phyloP scores from a whole-genome alignment of 331 rosid species.

The Malus hybrid region DNA sequence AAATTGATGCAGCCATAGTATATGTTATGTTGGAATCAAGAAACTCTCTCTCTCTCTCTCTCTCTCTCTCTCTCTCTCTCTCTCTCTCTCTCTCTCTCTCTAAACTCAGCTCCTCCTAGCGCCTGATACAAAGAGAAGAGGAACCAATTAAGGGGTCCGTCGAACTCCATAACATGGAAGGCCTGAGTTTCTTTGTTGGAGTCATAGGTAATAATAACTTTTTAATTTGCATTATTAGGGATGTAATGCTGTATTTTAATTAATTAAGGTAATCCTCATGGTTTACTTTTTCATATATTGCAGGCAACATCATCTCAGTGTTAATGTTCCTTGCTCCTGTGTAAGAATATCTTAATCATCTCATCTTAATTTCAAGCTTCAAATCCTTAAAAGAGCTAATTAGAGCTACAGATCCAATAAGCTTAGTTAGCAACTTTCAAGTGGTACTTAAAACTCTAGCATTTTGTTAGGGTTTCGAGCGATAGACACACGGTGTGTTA shows the following conservation, averaged over 20 bases:
- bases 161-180: constrained; percentile 25
- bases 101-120: background rate
- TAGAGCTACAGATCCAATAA: background rate
- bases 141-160: background rate
- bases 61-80: background rate
- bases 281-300: background rate
- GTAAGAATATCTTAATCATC: constrained; percentile 24
- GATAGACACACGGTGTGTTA: too few species aligned
- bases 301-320: constrained; percentile 59
- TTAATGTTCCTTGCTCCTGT: constrained; percentile 65
- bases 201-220: constrained; percentile 29
- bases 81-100: background rate
- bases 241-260: background rate
- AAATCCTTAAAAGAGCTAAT: background rate
- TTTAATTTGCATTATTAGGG: background rate
- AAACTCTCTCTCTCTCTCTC: background rate
- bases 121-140: background rate
- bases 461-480: too few species aligned
- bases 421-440: too few species aligned
- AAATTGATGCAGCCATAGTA: too few species aligned
- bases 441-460: too few species aligned
- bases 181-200: constrained; percentile 40
- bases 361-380: background rate
- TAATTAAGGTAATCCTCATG: too few species aligned
- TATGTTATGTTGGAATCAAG: background rate